Conservation (phyloP, 2,329 filamentous ascomycete species). For the Cordyceps cateniannulata region DNA sequence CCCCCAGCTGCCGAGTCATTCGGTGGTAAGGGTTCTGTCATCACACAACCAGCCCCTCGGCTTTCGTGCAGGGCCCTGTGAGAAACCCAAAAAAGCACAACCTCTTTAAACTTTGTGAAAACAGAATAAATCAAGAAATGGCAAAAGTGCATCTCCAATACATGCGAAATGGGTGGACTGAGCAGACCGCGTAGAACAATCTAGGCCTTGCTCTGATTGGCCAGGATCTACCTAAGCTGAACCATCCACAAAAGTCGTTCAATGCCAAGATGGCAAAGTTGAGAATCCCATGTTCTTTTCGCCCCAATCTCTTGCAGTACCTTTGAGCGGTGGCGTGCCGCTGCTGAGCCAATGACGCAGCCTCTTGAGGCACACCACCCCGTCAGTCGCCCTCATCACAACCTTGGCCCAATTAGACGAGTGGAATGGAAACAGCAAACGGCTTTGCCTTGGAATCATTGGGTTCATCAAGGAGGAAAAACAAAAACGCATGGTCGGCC, state of each 20-base stretch:
- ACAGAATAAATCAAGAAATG: not conserved
- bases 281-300: slow-evolving; percentile 4
- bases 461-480: too few species aligned
- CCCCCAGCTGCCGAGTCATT: not conserved
- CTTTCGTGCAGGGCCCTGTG: too few species aligned
- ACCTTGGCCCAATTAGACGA: not conserved
- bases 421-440: not conserved
- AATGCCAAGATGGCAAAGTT: slow-evolving; percentile 5
- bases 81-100: too few species aligned
- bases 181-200: not conserved
- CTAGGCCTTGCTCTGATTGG: not conserved
- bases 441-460: not conserved
- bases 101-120: not conserved
- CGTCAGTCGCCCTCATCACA: not conserved
- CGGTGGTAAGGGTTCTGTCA: not conserved
- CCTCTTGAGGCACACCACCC: not conserved
- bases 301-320: not conserved
- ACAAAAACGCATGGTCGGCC: not conserved
- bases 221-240: not conserved
- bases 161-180: not conserved
- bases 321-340: not conserved
- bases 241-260: not conserved
- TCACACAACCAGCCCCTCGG: not conserved
- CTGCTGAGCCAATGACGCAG: not conserved
- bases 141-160: not conserved